Evolutionary conservation across 2,329 filamentous ascomycete genomes (phyloP), one percentile per base, ranked within the genome.

Genomic region (Thielaviopsis populi): DNA sequence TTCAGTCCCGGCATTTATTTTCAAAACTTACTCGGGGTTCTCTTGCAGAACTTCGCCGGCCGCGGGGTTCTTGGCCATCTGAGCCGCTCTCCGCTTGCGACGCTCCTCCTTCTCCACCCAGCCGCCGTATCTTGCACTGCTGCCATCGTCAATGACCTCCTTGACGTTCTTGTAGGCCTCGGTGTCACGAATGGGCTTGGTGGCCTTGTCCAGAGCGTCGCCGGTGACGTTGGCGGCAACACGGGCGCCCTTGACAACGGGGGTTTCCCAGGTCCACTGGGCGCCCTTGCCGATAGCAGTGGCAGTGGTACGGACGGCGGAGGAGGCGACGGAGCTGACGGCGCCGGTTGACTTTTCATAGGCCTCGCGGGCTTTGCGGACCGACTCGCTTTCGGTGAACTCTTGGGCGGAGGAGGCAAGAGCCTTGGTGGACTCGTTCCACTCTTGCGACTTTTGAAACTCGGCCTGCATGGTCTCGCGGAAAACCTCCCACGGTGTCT

Each of bases 401-500:
- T 96, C 86, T 72, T 96, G 87, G 19, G 92, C 90, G 5, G 88
- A 89, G 59, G 89, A 89, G 19, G 89, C 88, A 50, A 99, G 82
- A 68, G 94, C 89, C 78, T 99, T 97, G 50, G 92, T 99, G 53
- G 90, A 95, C 72, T 99, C 94, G 72, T 99, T 96, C 94, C 94
- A 99, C 74, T 99, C 94, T 73, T 97, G 96, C 17, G 91, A 97
- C 62, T 90, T 88, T 75, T 96, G 91, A 77, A 99, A 95, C 75
- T 99, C 94, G 65, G 80, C 82, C 74, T 89, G 84, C 75, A 99
- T 83, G n/a, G 94, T 99, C 72, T 99, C 94, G 71, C 89, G 89
- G 78, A 99, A 99, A 40, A 99, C 94, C 74, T 97, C 90, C 91
- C 94, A 97, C 63, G 94, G 94, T 2, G 92, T 94, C 80, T 99